These are phyloP conservation scores for Tothia fuscella DNA, from an alignment of 2,329 filamentous ascomycete genomes.

Conservation along the genomic window DNA sequence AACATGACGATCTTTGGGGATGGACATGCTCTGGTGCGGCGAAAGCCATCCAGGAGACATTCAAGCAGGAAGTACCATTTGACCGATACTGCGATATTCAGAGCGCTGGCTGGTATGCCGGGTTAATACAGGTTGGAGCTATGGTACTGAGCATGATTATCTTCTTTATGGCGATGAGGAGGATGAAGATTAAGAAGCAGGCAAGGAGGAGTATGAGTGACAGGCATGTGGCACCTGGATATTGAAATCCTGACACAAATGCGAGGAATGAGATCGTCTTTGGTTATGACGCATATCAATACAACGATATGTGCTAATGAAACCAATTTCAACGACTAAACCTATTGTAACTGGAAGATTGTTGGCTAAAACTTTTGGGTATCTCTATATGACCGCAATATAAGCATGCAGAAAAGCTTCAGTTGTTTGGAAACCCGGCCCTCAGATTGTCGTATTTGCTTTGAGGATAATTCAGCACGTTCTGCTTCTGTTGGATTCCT, in stretches of 20 bases:
- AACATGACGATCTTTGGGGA: slow-evolving; percentile 29
- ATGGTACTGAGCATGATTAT: slow-evolving; percentile 21
- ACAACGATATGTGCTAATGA: no score
- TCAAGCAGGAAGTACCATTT: slow-evolving; percentile 25
- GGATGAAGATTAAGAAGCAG: slow-evolving; percentile 21
- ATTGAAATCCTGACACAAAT: no score
- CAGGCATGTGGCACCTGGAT: no score
- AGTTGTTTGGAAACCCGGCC: slow-evolving; percentile 7
- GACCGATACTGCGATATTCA: slow-evolving; percentile 25
- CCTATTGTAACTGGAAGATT: no score
- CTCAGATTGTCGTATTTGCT: slow-evolving; percentile 43
- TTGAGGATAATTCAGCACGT: slow-evolving; percentile 39
- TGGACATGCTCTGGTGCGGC: slow-evolving; percentile 28
- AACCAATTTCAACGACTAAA: no score
- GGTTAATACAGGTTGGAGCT: slow-evolving; percentile 22
- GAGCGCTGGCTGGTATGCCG: slow-evolving; percentile 24
- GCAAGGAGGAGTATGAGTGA: slow-evolving; percentile 12
- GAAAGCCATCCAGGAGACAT: slow-evolving; percentile 25
- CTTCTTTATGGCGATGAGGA: slow-evolving; percentile 19
- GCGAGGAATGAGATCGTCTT: no score
- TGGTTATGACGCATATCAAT: no score
- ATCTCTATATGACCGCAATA: no score
- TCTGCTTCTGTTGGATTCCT: slow-evolving; percentile 36
- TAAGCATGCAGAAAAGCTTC: no score
- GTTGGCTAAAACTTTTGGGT: no score